Evolutionary conservation across 164 flowering plant genomes (phyloP), one percentile per base, ranked within the genome.

Genomic region (Aristolochia contorta): DNA sequence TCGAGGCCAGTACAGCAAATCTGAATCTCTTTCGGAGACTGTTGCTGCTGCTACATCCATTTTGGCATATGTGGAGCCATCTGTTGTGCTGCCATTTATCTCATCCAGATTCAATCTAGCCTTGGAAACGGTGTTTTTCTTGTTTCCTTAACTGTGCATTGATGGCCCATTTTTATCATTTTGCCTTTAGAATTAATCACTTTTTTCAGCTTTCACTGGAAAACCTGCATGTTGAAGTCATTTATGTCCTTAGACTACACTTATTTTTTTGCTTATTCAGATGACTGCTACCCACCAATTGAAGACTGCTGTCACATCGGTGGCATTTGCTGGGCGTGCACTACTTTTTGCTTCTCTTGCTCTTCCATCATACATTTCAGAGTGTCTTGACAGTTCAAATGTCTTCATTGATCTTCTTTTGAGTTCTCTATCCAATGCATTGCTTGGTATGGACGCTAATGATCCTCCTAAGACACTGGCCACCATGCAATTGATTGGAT

Each of bases 371-470:
- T 66, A 61, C 30, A 68, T 74, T 62, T 24, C 73, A 27, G 79
- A 70, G 59, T 80, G 70, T 67, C 63, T 50, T 64, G 79, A 47
- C 46, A 66, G 56, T 64, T 63, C 71, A 61, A 79, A 75, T 66
- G 72, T 65, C 22, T 82, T 60, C 56, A 55, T 59, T 65, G 79
- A 85, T 76, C 88, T 90, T 63, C 60, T 90, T 66, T 73, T 75
- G 80, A 72, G 78, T 64, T 84, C 97, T 20, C 77, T 90, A 54
- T 86, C 96, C 43, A 94, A 85, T 81, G 85, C 97, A 56, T 74
- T 94, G 66, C 93, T 91, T 80, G 99, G 99, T 27, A 85, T 94
- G 92, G 99, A 94, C 80, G 97, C 97, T 67, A 94, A 94, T 72
- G 99, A 90, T 72, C 97, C 97, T 63, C 99, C 99, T 8, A 94